These are phyloP conservation scores for Fusarium sp. DNA, from an alignment of 2,329 filamentous ascomycete species.

Conservation along the genomic window DNA sequence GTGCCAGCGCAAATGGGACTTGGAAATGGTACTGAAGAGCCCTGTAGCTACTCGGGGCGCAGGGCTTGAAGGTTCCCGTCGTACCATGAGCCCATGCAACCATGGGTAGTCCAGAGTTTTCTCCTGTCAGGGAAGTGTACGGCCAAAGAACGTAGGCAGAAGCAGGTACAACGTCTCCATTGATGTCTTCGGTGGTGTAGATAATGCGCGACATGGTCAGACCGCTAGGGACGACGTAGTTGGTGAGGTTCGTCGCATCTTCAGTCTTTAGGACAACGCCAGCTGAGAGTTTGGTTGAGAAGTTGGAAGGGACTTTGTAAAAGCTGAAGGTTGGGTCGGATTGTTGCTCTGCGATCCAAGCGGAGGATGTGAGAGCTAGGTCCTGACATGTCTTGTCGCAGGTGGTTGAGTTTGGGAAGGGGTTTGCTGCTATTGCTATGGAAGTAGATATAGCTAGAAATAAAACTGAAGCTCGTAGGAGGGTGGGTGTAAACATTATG, in stretches of 20 bases:
- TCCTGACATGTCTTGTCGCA: slow-evolving; percentile 4
- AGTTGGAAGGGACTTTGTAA: slow-evolving; percentile 5
- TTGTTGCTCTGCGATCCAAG: slow-evolving; percentile 9
- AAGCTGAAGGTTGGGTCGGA: slow-evolving; percentile 11
- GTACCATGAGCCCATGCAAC: slow-evolving; percentile 17
- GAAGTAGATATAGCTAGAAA: not conserved
- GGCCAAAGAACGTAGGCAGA: slow-evolving; percentile 21
- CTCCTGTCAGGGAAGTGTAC: not conserved
- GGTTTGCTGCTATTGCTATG: not conserved
- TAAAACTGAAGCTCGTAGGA: not conserved
- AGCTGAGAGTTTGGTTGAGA: not conserved
- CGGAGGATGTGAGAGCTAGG: not conserved
- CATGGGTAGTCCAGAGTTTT: not conserved
- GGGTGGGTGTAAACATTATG: not conserved
- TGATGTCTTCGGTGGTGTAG: slow-evolving; percentile 26
- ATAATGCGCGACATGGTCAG: slow-evolving; percentile 35
- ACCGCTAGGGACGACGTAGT: slow-evolving; percentile 25
- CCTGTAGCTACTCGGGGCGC: slow-evolving; percentile 29
- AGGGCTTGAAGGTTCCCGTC: slow-evolving; percentile 26
- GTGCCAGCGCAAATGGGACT: slow-evolving; percentile 28
- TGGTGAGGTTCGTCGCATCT: slow-evolving; percentile 13
- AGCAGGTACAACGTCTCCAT: slow-evolving; percentile 19
- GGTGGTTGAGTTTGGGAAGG: slow-evolving; percentile 15
- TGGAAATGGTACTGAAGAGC: slow-evolving; percentile 37
- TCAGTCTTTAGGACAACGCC: slow-evolving; percentile 8